phyloP scores from a whole-genome alignment of 306 rosid species.

The Quercus engelmannii region DNA sequence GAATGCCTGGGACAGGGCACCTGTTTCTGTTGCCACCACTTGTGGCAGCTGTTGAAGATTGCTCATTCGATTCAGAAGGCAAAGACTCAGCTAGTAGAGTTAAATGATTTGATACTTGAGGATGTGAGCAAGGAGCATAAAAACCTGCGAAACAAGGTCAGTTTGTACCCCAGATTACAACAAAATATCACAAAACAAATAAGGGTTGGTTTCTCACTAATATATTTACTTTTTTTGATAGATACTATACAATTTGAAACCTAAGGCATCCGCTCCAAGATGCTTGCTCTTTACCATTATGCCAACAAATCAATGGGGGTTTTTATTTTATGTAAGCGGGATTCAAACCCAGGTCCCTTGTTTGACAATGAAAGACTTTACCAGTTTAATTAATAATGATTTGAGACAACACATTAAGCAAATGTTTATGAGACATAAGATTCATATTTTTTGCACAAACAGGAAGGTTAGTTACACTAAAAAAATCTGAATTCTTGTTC shows the following conservation, averaged over 20 bases:
- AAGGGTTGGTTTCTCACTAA: too few species aligned
- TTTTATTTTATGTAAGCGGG: too few species aligned
- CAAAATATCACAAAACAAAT: background rate
- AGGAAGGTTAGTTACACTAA: background rate
- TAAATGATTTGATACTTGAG: conserved; percentile 76
- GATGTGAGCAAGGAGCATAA: conserved; percentile 88
- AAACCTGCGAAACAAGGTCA: conserved; percentile 52
- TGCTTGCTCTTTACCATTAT: too few species aligned
- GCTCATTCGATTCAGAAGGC: conserved; percentile 59
- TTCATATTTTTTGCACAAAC: background rate
- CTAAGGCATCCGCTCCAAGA: too few species aligned
- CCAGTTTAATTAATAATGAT: background rate
- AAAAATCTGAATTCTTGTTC: background rate
- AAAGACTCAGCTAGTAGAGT: conserved; percentile 77
- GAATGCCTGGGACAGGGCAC: conserved; percentile 70
- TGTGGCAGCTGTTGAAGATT: conserved; percentile 30
- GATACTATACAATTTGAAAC: too few species aligned
- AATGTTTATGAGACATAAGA: background rate
- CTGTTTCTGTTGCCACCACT: conserved; percentile 73
- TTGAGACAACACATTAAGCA: background rate
- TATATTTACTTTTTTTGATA: too few species aligned
- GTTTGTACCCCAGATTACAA: conserved; percentile 14
- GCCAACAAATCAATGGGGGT: too few species aligned
- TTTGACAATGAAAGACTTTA: too few species aligned
- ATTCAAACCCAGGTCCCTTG: too few species aligned